Base-by-base conservation (phyloP, 768 basidiomycete species). In the Mycena albidolilacea region DNA sequence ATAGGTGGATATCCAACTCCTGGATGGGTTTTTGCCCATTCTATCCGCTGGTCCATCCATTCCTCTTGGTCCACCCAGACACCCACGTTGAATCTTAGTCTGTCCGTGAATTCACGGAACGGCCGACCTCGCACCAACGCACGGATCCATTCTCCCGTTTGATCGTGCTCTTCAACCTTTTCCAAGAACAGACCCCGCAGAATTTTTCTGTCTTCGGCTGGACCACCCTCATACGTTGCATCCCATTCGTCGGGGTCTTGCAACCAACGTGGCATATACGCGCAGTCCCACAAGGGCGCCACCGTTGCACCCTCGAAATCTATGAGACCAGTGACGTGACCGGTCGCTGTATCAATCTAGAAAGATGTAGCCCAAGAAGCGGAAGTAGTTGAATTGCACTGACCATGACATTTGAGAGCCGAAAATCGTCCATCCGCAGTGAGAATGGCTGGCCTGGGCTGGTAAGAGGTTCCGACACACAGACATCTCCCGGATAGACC, bases 261-360 rank as follows among this genome's bases (percentile, higher is more conserved):
- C 14, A 77, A 35, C 78, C 78, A 77, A 21, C 69, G 62, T 4
- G 78, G 78, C 12, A 79, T 60, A 35, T 69, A 57, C 19, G 78
- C 69, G 52, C 78, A 78, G 46, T 78, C 76, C 77, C 78, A 77
- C 30, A 75, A 21, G 5, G 78, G 77, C 35, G 70, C 75, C 10
- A 79, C 58, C 14, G 69, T 75, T 7, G 75, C 46, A 11, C 75
- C 74, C 62, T 77, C 74, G 54, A 76, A 79, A 50, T 76, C 75
- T 7, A 78, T 74, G 15, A 78, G 52, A 19, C 73, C 77, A 19
- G 60, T 72, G 43, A 78, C 64, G 23, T 73, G 57, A 6, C 77
- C 77, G 21, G 75, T 65, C 6, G 64, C 55, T 38, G 66, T 41
- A 57, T 77, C 71, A 43, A 78, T 73, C 73, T 78, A 46, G 19